Conservation (phyloP, 2,329 filamentous ascomycete genomes). For the Ceratocystis colombiana region DNA sequence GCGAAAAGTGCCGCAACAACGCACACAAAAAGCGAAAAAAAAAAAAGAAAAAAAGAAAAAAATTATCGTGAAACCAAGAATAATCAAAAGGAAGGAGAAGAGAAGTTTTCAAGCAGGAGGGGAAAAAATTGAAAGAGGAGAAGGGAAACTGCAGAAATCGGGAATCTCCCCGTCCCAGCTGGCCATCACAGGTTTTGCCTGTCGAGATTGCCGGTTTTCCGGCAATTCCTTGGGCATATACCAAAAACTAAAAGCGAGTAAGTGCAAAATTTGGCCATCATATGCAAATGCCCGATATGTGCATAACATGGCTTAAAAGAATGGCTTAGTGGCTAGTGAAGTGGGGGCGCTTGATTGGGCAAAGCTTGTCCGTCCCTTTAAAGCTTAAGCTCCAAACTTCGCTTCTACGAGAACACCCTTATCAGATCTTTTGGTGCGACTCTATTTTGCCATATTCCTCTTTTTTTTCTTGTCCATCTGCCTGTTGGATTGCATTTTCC, state of each 20-base stretch:
- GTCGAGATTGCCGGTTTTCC: slow-evolving; percentile 3
- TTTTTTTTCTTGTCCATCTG: neutral
- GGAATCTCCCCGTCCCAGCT: slow-evolving; percentile 12
- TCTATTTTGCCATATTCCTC: neutral
- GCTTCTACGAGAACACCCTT: neutral
- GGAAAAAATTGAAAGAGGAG: slow-evolving; percentile 17
- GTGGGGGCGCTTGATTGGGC: neutral
- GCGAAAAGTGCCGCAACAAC: neutral
- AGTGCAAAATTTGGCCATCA: neutral
- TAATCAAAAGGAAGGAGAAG: slow-evolving; percentile 17
- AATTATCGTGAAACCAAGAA: neutral
- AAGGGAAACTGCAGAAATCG: slow-evolving; percentile 14
- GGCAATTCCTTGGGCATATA: neutral
- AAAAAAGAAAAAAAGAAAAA: slow-evolving; percentile 1
- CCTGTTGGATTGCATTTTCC: neutral
- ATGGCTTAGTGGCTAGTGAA: neutral
- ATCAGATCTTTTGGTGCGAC: slow-evolving; percentile 2
- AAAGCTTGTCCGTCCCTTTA: neutral
- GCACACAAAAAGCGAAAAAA: slow-evolving; percentile 4
- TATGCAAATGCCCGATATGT: neutral
- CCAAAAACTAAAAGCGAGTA: too few species aligned
- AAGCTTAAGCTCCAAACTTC: neutral
- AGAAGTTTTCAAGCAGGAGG: slow-evolving; percentile 15
- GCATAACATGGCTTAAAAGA: neutral
- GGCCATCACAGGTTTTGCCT: slow-evolving; percentile 2